A percentile compares a stretch with the other conserved stretches of the same genome.
Conservation (phyloP, 2,329 filamentous ascomycete genomes). For the Emergomyces pasteurianus region DNA sequence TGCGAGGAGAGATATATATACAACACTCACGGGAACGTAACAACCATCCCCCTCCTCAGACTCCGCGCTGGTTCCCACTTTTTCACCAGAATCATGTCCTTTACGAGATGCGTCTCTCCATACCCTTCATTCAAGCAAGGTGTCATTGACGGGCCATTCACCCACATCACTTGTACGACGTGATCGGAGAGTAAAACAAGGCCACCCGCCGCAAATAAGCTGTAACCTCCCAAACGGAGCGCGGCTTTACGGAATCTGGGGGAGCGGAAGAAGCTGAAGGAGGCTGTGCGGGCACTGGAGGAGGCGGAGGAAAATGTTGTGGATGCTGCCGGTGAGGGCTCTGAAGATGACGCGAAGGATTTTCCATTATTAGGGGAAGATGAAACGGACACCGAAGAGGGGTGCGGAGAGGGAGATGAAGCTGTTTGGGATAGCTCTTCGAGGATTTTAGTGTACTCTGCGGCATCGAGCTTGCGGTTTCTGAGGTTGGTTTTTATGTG, state of each 20-base stretch:
- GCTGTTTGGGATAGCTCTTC: background rate
- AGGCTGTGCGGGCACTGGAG: conserved; percentile 1
- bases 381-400: background rate
- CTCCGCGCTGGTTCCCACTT: conserved; percentile 29
- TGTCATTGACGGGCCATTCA: conserved; percentile 54
- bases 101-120: conserved; percentile 27
- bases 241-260: conserved; percentile 22
- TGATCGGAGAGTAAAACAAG: conserved; percentile 27
- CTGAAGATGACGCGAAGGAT: conserved; percentile 13
- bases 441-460: background rate
- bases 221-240: background rate
- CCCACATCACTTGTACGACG: conserved; percentile 30
- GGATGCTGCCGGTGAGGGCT: conserved; percentile 17
- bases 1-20: background rate
- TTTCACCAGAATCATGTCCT: conserved; percentile 33
- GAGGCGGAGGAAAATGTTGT: conserved; percentile 17
- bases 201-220: background rate
- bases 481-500: background rate
- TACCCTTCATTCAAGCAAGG: conserved; percentile 61
- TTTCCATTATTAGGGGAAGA: background rate
- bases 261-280: conserved; percentile 16
- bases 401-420: background rate
- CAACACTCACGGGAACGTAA: conserved; percentile 43
- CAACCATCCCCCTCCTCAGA: conserved; percentile 60
- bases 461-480: background rate